A percentile compares a stretch with the other conserved stretches of the same genome.
Evolutionary conservation across 2,329 filamentous ascomycete species (phyloP).

Genomic region (Fusarium chlamydosporum): DNA sequence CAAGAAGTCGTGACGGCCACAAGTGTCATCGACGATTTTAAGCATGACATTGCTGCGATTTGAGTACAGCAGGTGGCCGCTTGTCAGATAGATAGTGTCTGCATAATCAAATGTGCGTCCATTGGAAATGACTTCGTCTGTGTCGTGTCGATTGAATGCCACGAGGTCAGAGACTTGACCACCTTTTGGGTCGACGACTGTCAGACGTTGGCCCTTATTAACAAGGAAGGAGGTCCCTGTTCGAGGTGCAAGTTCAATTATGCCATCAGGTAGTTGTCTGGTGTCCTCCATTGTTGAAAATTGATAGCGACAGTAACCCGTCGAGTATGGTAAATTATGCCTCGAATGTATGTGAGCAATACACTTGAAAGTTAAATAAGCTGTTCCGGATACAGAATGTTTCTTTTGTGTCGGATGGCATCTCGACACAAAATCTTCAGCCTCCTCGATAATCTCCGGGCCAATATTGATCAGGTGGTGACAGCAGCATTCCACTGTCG

Average conservation of each 20-base stretch:
- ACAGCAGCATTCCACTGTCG: neutral
- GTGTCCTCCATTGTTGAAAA: neutral
- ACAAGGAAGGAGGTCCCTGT: constrained; percentile 11
- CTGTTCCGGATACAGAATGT: neutral
- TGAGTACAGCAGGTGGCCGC: constrained; percentile 1
- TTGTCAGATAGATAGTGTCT: constrained; percentile 17
- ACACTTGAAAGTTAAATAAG: no score
- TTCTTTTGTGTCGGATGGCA: neutral
- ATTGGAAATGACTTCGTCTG: constrained; percentile 16
- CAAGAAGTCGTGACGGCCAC: constrained; percentile 16
- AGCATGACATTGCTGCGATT: constrained; percentile 21
- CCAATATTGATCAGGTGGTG: neutral
- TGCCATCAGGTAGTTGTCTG: neutral
- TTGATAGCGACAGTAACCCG: neutral
- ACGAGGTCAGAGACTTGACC: constrained; percentile 15
- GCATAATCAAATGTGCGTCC: constrained; percentile 19
- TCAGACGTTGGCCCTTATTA: constrained; percentile 6
- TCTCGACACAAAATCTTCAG: no score
- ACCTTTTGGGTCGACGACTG: constrained; percentile 8
- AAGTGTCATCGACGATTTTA: constrained; percentile 8
- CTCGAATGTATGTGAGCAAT: neutral
- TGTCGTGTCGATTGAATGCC: constrained; percentile 15
- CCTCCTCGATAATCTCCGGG: no score
- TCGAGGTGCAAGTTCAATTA: constrained; percentile 3
- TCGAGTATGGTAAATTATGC: no score